A percentile compares a stretch with the other conserved stretches of the same genome.
phyloP scores from a whole-genome alignment of 257 asterid species.

The Ballota nigra region DNA sequence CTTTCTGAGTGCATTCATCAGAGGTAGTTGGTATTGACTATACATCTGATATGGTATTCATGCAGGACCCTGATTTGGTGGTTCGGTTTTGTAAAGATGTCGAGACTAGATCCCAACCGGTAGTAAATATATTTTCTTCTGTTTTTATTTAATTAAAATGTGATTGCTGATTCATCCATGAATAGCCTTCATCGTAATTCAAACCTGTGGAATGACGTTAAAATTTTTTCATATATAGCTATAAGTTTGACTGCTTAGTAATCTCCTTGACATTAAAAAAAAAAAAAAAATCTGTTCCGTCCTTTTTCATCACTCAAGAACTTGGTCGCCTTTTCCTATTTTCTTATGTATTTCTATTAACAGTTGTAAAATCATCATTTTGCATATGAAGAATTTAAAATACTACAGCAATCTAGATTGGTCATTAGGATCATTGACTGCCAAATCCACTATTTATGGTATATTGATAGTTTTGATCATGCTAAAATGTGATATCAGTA shows the following conservation, averaged over 20 bases:
- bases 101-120: conserved; percentile 75
- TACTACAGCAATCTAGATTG: background rate
- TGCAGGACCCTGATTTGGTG: conserved; percentile 76
- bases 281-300: background rate
- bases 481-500: background rate
- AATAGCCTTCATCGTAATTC: background rate
- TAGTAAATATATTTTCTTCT: conserved; percentile 26
- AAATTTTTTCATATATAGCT: background rate
- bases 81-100: conserved; percentile 91
- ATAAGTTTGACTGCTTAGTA: background rate
- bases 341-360: background rate
- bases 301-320: background rate
- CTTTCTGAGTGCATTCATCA: conserved; percentile 1
- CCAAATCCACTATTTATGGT: background rate
- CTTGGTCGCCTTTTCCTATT: background rate
- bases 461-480: conserved; percentile 4
- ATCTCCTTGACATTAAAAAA: background rate
- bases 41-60: conserved; percentile 16
- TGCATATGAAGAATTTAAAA: background rate
- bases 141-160: conserved; percentile 1
- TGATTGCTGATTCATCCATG: background rate
- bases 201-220: conserved; percentile 2
- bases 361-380: background rate
- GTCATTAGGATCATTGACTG: background rate
- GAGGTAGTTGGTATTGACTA: conserved; percentile 7